Conservation (phyloP, 768 basidiomycete species). For the Collybiopsis confluens region DNA sequence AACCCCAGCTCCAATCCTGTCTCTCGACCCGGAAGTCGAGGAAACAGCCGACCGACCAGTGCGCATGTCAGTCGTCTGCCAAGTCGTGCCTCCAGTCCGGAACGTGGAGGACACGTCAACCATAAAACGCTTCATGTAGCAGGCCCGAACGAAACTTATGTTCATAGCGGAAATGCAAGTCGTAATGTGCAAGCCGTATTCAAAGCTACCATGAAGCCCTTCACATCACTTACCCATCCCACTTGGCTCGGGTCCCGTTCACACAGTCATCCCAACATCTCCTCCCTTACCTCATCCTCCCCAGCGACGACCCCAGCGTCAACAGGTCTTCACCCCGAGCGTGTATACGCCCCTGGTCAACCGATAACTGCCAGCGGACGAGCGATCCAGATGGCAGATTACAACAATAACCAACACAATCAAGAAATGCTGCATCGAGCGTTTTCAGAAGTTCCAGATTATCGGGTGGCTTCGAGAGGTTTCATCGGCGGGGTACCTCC, state of each 20-base stretch:
- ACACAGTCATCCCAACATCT: slow-evolving; percentile 25
- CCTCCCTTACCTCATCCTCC: slow-evolving; percentile 12
- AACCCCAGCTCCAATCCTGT: slow-evolving; percentile 18
- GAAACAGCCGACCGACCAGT: slow-evolving; percentile 21
- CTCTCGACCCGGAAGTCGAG: slow-evolving; percentile 22
- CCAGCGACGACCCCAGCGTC: slow-evolving; percentile 14
- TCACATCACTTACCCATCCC: slow-evolving; percentile 42
- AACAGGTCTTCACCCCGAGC: slow-evolving; percentile 12
- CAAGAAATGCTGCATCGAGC: slow-evolving; percentile 50
- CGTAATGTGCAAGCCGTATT: slow-evolving; percentile 50
- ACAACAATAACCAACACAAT: slow-evolving; percentile 19
- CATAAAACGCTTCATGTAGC: slow-evolving; percentile 14
- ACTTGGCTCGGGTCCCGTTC: slow-evolving; percentile 37
- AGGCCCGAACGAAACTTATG: slow-evolving; percentile 40
- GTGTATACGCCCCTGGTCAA: slow-evolving; percentile 5
- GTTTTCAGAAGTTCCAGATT: slow-evolving; percentile 81
- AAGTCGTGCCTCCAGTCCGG: slow-evolving; percentile 58
- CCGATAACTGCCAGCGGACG: slow-evolving; percentile 11
- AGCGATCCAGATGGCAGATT: slow-evolving; percentile 12
- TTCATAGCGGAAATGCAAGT: slow-evolving; percentile 49
- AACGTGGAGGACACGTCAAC: slow-evolving; percentile 24
- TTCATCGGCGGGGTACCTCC: slow-evolving; percentile 93
- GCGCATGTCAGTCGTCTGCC: slow-evolving; percentile 28
- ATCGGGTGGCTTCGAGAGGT: slow-evolving; percentile 77
- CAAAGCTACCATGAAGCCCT: slow-evolving; percentile 60